Percentiles rank a stretch among this genome's conserved stretches.
Conservation (phyloP, 768 basidiomycete species). For the Dacryopinax primogenitus region DNA sequence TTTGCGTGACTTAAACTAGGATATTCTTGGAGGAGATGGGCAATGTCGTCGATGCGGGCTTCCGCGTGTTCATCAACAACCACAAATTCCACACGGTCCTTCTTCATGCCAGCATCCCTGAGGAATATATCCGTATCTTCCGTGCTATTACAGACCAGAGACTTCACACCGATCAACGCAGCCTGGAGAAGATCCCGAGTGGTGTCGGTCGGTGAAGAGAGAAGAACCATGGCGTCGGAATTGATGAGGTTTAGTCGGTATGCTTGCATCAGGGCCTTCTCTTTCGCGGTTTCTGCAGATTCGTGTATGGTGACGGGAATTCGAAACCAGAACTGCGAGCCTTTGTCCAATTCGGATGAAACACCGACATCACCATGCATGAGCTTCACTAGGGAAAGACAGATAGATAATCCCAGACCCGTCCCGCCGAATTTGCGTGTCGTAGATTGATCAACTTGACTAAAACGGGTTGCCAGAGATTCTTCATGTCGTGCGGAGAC, state of each 20-base stretch:
- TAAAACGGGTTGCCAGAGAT: conserved; percentile 62
- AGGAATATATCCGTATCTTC: conserved; percentile 38
- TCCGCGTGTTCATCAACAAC: conserved; percentile 58
- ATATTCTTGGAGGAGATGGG: conserved; percentile 35
- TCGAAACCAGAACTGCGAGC: conserved; percentile 62
- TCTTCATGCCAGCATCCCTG: conserved; percentile 23
- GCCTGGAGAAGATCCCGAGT: conserved; percentile 44
- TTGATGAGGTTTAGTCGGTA: background rate
- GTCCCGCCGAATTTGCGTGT: conserved; percentile 66
- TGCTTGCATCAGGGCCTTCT: conserved; percentile 18
- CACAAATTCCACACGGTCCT: conserved; percentile 44
- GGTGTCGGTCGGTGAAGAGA: conserved; percentile 46
- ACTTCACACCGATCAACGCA: conserved; percentile 44
- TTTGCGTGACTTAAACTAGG: conserved; percentile 41
- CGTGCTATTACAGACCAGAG: conserved; percentile 34
- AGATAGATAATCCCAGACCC: conserved; percentile 63
- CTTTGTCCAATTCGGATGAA: conserved; percentile 47
- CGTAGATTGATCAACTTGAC: conserved; percentile 67
- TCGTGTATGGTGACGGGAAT: conserved; percentile 50
- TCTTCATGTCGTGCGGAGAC: conserved; percentile 49
- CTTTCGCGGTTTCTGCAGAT: conserved; percentile 46
- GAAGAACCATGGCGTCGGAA: conserved; percentile 29
- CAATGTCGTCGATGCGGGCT: conserved; percentile 43
- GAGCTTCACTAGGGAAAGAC: conserved; percentile 59
- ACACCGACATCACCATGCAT: conserved; percentile 65